Evolutionary conservation across 2,329 filamentous ascomycete genomes (phyloP).

Genomic region (Fonsecaea nubica): DNA sequence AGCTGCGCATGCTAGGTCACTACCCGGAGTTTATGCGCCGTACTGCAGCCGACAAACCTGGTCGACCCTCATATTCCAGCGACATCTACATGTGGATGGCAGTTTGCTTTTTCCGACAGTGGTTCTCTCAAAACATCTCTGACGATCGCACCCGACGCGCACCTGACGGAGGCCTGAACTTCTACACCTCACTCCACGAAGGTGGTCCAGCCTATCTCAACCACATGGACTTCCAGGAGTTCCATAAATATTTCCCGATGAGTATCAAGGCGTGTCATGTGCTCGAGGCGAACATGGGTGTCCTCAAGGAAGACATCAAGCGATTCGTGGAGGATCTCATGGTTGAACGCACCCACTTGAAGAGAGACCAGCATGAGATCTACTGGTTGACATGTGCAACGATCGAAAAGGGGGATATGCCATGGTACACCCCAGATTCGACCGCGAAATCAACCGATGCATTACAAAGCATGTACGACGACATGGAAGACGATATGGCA

Average conservation of each 20-base stretch:
- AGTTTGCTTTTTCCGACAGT: slow-evolving; percentile 56
- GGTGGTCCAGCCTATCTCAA: slow-evolving; percentile 55
- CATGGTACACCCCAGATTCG: slow-evolving; percentile 44
- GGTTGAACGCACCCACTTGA: slow-evolving; percentile 49
- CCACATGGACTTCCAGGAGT: slow-evolving; percentile 41
- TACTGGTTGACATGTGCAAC: slow-evolving; percentile 55
- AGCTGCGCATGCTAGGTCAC: slow-evolving; percentile 43
- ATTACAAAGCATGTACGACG: slow-evolving; percentile 18
- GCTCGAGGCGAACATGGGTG: slow-evolving; percentile 43
- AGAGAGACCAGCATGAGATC: slow-evolving; percentile 46
- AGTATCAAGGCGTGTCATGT: slow-evolving; percentile 41
- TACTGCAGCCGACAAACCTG: slow-evolving; percentile 43
- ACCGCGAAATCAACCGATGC: slow-evolving; percentile 13
- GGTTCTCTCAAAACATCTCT: slow-evolving; percentile 51
- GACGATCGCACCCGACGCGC: slow-evolving; percentile 48
- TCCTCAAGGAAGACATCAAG: slow-evolving; percentile 50
- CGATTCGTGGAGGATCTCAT: slow-evolving; percentile 46
- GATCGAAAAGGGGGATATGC: slow-evolving; percentile 51
- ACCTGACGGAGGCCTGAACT: slow-evolving; percentile 54
- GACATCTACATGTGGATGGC: slow-evolving; percentile 61
- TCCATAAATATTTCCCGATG: slow-evolving; percentile 43
- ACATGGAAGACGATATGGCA: slow-evolving; percentile 12
- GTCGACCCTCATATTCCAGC: slow-evolving; percentile 53
- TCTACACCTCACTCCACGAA: slow-evolving; percentile 51
- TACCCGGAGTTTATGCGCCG: slow-evolving; percentile 49